phyloP scores from a whole-genome alignment of 306 rosid species.

The Neltuma alba region DNA sequence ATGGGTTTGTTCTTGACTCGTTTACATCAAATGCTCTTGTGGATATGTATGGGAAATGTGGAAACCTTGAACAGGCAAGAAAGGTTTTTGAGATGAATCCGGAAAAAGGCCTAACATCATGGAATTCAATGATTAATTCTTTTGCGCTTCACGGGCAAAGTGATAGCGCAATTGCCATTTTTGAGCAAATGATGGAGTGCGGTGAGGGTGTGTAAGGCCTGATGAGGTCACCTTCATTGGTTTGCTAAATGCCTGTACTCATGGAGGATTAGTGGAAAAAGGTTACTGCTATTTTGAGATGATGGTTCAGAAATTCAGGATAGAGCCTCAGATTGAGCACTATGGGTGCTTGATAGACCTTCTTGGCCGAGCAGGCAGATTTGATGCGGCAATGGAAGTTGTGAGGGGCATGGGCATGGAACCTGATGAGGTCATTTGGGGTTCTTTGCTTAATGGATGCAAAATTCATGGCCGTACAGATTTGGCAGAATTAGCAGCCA shows the following conservation, averaged over 20 bases:
- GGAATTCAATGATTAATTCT: constrained; percentile 88
- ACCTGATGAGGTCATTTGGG: constrained; percentile 91
- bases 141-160: constrained; percentile 70
- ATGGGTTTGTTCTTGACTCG: constrained; percentile 47
- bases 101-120: constrained; percentile 56
- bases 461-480: constrained; percentile 68
- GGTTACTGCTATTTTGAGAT: constrained; percentile 60
- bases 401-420: constrained; percentile 66
- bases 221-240: constrained; percentile 77
- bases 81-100: constrained; percentile 59
- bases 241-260: constrained; percentile 81
- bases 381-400: constrained; percentile 72
- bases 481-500: constrained; percentile 69
- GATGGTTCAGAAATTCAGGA: constrained; percentile 52
- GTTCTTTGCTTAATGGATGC: constrained; percentile 77
- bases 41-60: constrained; percentile 92
- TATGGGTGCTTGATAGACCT: constrained; percentile 88
- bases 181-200: constrained; percentile 56
- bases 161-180: constrained; percentile 54
- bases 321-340: constrained; percentile 71
- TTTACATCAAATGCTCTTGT: constrained; percentile 66
- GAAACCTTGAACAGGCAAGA: constrained; percentile 57
- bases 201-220: constrained; percentile 42
- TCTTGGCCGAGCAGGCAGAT: constrained; percentile 75
- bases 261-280: constrained; percentile 73